These are phyloP conservation scores for Trichoderma sp. DNA, from an alignment of 2,329 filamentous ascomycete species.

Conservation along the genomic window DNA sequence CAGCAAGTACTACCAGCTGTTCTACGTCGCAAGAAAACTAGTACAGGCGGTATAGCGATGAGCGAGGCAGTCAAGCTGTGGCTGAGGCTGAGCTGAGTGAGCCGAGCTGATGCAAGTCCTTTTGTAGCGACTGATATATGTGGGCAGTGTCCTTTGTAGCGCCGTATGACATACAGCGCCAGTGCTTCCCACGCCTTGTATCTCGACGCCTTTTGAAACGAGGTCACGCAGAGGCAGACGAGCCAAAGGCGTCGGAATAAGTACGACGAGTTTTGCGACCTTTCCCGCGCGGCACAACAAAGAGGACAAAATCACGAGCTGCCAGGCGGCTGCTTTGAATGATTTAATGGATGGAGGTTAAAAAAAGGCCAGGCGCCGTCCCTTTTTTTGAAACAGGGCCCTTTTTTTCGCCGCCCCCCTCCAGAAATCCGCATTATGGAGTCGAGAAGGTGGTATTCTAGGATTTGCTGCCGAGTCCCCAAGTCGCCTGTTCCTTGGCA, in stretches of 20 bases:
- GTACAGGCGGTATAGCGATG: not conserved
- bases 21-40: not conserved
- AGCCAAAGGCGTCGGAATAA: not conserved
- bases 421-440: not conserved
- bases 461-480: not conserved
- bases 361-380: constrained; percentile 9
- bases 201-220: not conserved
- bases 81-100: constrained; percentile 12
- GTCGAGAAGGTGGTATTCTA: not conserved
- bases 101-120: not conserved
- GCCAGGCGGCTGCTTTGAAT: not conserved
- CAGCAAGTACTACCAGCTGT: not conserved
- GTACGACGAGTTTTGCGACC: not conserved
- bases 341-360: not conserved
- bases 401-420: not conserved
- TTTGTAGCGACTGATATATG: constrained; percentile 1
- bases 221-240: not conserved
- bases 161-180: not conserved
- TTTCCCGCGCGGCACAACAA: constrained; percentile 6
- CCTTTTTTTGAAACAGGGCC: constrained; percentile 9
- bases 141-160: not conserved
- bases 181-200: not conserved
- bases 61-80: not conserved
- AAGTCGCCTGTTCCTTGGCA: not conserved
- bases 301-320: not conserved